Base-by-base conservation (phyloP, 73 alveolate genomes). In the Blepharisma stoltei region DNA sequence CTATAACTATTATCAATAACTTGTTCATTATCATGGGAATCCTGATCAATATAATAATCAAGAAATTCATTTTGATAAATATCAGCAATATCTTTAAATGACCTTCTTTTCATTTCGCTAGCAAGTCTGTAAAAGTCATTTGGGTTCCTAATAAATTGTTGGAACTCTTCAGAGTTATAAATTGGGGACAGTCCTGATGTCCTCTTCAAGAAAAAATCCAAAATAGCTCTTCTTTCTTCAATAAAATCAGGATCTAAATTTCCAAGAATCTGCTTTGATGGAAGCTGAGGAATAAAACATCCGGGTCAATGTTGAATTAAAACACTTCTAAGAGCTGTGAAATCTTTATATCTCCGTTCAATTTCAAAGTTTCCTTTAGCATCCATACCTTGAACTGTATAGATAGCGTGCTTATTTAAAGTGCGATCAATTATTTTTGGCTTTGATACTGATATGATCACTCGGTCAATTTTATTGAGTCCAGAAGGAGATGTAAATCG, bases 261-360 rank as follows among this genome's bases (percentile, higher is more conserved):
- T 50, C 70, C 83, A 32, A 67, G 44, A 21, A 54, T 54, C 77
- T 90, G 89, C 80, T 90, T 90, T 6, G 91, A 92, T 4, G 97
- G 97, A 53, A 95, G 79, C 32, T 97, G 97, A 6, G 99, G 99
- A 55, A 96, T 85, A 55, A 67, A 82, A 70, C 94, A 94, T 5
- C 99, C 96, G 0, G 98, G 97, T 93, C 97, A 96, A 71, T 93
- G 82, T 53, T 83, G 77, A 11, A 68, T 41, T 54, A 96, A 67
- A 43, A 82, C 60, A 68, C 83, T 81, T 83, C 99, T 93, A 66
- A 95, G 79, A 71, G 87, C 85, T 87, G 71, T 85, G 81, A 95
- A 95, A 55, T 95, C 99, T 66, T 86, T 87, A 77, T 88, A 95
- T 81, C 98, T 84, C 65, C 98, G 83, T 78, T 44, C 54, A 20